Base-by-base conservation (phyloP, 345 rosid species). In the Hibiscus syriacus region DNA sequence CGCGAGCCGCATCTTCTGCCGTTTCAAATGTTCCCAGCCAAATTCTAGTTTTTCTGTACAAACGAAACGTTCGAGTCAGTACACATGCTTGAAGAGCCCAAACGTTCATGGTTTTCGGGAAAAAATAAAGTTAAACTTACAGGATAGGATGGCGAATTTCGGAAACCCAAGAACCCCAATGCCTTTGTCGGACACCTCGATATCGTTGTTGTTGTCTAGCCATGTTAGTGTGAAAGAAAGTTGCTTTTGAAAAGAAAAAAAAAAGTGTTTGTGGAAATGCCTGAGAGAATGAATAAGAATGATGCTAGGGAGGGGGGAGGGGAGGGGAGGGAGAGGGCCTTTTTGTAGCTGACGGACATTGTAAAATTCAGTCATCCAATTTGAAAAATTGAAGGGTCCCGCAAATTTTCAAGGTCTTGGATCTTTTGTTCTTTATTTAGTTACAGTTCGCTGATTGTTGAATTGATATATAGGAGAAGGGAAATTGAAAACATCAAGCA, bases 81-180 rank as follows among this genome's bases (percentile, higher is more conserved):
- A 34, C 59, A 12, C 54, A 16, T 63, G 38, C 36, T 29, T 25
- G 36, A 3, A 25, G 29, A 27, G 14, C 36, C 8, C 36, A 25
- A 63, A 43, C 1, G 6, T 43, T 8, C 16, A 25, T 16, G 67
- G 36, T 43, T 39, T 2, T 23, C n/a, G n/a, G n/a, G n/a, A 5
- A 6, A n/a, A 23, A 45, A 4, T 8, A 2, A 26, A 2, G 5
- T 27, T 27, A 16, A 34, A 45, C 87, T 77, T 82, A 94, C 99
- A 94, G 59, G 66, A 94, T 69, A 56, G 99, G 99, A 56, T 94
- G 99, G 27, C 98, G 99, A 70, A 94, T 94, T 74, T 94, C 99
- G 17, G 99, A 94, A 6, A 94, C 99, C 99, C 99, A 94, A 45
- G 99, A 94, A 16, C 99, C 99, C 99, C 98, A 94, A 72, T 94